phyloP scores from a whole-genome alignment of 2,329 filamentous ascomycete species.

The Fusarium piperis region DNA sequence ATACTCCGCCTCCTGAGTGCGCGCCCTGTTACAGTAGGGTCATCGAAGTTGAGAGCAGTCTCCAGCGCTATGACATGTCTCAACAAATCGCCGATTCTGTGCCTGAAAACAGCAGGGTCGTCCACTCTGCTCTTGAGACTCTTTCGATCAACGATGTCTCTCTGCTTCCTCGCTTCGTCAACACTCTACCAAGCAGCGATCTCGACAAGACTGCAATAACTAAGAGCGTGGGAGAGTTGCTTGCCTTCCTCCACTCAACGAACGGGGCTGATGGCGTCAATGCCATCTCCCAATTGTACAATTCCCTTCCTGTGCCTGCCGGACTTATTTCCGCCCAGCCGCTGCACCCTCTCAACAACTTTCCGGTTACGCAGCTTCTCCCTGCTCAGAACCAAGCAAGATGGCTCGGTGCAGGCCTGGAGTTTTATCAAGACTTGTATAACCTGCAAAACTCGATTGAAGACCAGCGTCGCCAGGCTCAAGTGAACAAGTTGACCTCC shows the following conservation, averaged over 20 bases:
- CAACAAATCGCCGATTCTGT: constrained; percentile 45
- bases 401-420: constrained; percentile 65
- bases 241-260: constrained; percentile 47
- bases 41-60: constrained; percentile 58
- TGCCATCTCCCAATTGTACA: constrained; percentile 51
- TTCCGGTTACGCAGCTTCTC: constrained; percentile 59
- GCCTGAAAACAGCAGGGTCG: constrained; percentile 40
- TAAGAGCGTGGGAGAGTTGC: constrained; percentile 36
- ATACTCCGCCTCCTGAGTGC: constrained; percentile 51
- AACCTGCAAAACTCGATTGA: constrained; percentile 54
- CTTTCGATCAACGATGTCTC: constrained; percentile 58
- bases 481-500: constrained; percentile 59
- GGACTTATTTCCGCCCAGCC: constrained; percentile 52
- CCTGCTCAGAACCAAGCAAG: constrained; percentile 47
- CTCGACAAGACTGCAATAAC: constrained; percentile 4
- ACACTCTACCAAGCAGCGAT: constrained; percentile 31
- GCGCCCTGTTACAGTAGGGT: constrained; percentile 52
- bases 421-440: constrained; percentile 58
- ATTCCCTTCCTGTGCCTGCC: constrained; percentile 40
- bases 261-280: constrained; percentile 43
- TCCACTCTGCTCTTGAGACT: constrained; percentile 55
- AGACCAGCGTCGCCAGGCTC: constrained; percentile 53
- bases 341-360: constrained; percentile 69
- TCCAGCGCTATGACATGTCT: constrained; percentile 58
- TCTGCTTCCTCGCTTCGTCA: constrained; percentile 49